Evolutionary conservation across 73 alveolate species (phyloP), one percentile per base, ranked within the genome.

Genomic region (Effrenium voratum): DNA sequence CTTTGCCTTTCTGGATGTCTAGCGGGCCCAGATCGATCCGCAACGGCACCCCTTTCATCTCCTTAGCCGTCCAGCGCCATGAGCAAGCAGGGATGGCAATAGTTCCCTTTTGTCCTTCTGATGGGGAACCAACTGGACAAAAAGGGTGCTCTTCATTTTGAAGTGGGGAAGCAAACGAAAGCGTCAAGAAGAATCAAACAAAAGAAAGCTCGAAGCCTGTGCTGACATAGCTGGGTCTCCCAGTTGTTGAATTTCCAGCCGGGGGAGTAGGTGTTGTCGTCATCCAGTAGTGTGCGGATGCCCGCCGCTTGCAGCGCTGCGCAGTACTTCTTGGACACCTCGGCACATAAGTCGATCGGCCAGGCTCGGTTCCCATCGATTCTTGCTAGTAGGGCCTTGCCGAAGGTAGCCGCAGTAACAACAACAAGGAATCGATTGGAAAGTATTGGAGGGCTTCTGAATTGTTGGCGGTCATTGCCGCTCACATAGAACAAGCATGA

Each of bases 21-120:
- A 99, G 99, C 91, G 99, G 99, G 30, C 99, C 99, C 76, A 99
- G 91, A 99, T 99, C 99, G 55, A 99, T 95, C 99, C 99, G 99
- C 93, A 99, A 99, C 52, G 99, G 99, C 79, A 99, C 99, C 66
- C 99, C 99, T 99, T 99, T 99, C 94, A 99, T 99, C 99, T 99
- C 90, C 90, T 79, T 43, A 66, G 75, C 40, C 34, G 16, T 4
- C 24, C 82, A n/a, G 1, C 34, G 82, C 10, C n/a, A n/a, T 0
- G 3, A 57, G 16, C n/a, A 30, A 57, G 3, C 72, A 22, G 72
- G 72, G 28, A 57, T 30, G 28, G 16, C 72, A 57, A 57, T 30
- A 22, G 28, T 57, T 22, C 1, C n/a, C n/a, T n/a, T n/a, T n/a
- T n/a, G n/a, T n/a, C n/a, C n/a, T n/a, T n/a, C n/a, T n/a, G n/a